Base-by-base conservation (phyloP, 176 grass and related monocot species). In the Guadua angustifolia region DNA sequence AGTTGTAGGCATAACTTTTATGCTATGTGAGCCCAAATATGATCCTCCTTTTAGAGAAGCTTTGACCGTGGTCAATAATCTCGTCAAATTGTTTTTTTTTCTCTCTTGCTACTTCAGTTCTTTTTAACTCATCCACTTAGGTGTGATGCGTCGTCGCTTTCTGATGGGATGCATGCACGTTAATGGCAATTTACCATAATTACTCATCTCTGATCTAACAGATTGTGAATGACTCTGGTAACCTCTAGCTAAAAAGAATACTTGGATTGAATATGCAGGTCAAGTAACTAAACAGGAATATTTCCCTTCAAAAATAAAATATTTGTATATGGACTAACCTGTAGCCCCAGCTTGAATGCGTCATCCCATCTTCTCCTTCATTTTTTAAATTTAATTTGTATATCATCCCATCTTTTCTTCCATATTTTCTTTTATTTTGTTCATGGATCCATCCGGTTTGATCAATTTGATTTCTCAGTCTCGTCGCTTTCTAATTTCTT, bases 141-240 rank as follows among this genome's bases (percentile, higher is more conserved):
- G n/a, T 26, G 44, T 46, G 83, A 76, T 77, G 78, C 72, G 36
- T 66, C 18, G 79, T 90, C 88, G n/a, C 88, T 86, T 86, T 86
- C 78, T 73, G 73, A 90, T 73, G 66, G 78, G 83, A 82, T 78
- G 56, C 79, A 86, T 82, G 84, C 65, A 77, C 33, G 78, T 78
- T 83, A 73, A 86, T 88, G 79, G 79, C 33, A 14, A 57, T 86
- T 86, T 82, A 86, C 79, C 83, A 77, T 82, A 86, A 86, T 57
- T 71, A 38, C 72, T 78, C 78, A 66, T 10, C 69, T 85, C 83
- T 40, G 36, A 66, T 56, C 75, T 32, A 87, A 69, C 38, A 25
- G 5, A 60, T 36, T 21, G 46, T 66, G 36, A 74, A 79, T 74
- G 75, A 74, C 65, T 42, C 29, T 53, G 26, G 58, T 58, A 79